Base-by-base conservation (phyloP, 257 asterid genomes). In the Primulina tabacum region DNA sequence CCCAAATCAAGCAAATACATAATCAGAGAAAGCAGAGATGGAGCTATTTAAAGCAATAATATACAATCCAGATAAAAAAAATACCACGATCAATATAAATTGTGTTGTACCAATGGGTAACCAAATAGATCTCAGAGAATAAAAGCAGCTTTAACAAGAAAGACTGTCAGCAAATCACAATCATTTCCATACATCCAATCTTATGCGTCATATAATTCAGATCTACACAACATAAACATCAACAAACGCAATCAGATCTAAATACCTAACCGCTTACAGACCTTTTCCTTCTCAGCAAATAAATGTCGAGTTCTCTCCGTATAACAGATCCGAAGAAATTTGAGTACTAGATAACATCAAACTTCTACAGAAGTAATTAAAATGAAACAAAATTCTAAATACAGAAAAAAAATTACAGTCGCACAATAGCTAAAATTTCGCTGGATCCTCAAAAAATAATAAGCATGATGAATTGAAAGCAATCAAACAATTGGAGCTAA, bases 371-470 rank as follows among this genome's bases (percentile, higher is more conserved):
- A 43, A 67, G 16, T 33, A 18, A 18, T 52, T 8, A 18, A 67
- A 55, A 1, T n/a, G n/a, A n/a, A 20, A 62, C 26, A 16, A 62
- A 6, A 33, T 5, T 43, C 57, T 50, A 17, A 50, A 17, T 30
- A 37, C 72, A 32, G 60, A 9, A 58, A 38, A 43, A 53, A 40
- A 43, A 26, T 0, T 59, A 16, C 57, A 60, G 59, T 56, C 77
- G 29, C 59, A 58, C 69, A 57, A 67, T 53, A n/a, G 70, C 78
- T 82, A 17, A 47, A 77, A 64, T 64, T 16, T 71, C 64, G 84
- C 62, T 67, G 56, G 60, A 67, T 68, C 82, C 70, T 58, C n/a
- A 64, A 24, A 70, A 56, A 67, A 26, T 47, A 37, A 38, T 32
- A 53, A 29, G 7, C 59, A 5, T 7, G n/a, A 30, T 30, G 56